Evolutionary conservation across 2,329 filamentous ascomycete species (phyloP).

Genomic region (Aureobasidium lini): DNA sequence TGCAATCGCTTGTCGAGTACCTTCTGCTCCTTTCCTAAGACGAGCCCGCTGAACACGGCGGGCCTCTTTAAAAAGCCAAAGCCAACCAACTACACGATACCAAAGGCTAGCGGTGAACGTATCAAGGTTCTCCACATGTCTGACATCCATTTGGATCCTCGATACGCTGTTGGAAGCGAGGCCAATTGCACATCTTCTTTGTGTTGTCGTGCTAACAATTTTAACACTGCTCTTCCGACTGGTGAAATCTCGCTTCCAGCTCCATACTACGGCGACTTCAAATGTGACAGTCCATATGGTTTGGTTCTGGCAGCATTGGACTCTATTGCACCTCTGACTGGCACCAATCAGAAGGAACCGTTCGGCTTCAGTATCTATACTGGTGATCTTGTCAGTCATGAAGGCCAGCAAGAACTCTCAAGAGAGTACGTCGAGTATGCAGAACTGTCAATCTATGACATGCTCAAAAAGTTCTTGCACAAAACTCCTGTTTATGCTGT

Average conservation of each 20-base stretch:
- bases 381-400: conserved; percentile 51
- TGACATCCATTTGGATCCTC: conserved; percentile 43
- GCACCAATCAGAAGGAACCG: conserved; percentile 40
- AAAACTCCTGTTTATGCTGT: conserved; percentile 50
- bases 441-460: conserved; percentile 45
- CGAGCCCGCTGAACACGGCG: conserved; percentile 38
- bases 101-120: conserved; percentile 44
- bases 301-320: conserved; percentile 49
- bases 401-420: conserved; percentile 44
- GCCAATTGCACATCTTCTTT: conserved; percentile 46
- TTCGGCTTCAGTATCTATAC: conserved; percentile 51
- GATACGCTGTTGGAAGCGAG: conserved; percentile 47
- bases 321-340: conserved; percentile 49
- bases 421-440: conserved; percentile 47
- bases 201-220: conserved; percentile 44
- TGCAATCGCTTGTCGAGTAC: conserved; percentile 42
- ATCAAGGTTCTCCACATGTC: conserved; percentile 51
- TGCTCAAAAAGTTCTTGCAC: conserved; percentile 48
- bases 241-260: conserved; percentile 39
- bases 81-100: conserved; percentile 37
- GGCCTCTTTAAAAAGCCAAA: conserved; percentile 48
- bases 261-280: conserved; percentile 47
- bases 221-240: conserved; percentile 29
- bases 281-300: conserved; percentile 53
- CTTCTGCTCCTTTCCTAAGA: conserved; percentile 43